Evolutionary conservation across 768 basidiomycete species (phyloP), one percentile per base, ranked within the genome.

Genomic region (Lentinula boryana): DNA sequence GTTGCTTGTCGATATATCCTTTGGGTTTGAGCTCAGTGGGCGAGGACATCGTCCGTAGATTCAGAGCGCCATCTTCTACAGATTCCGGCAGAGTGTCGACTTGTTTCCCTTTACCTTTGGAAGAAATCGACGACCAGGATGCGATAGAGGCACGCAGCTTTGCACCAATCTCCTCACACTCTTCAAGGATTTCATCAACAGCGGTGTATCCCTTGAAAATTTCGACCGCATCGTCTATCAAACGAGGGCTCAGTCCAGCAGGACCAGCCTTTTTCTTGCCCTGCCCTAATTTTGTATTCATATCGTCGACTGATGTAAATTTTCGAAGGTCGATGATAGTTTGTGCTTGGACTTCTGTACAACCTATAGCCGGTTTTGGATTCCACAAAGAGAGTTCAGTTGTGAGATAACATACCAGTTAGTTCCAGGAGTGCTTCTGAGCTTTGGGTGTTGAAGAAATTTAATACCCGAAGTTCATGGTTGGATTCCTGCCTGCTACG

Each of bases 221-320:
- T 43, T 84, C 80, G 58, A 84, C 84, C 70, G 91, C 95, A 65
- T 95, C 93, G 68, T 96, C 93, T 70, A 98, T 93, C 71, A 98
- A 80, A 60, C 89, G 85, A 62, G 91, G 81, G 63, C 93, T 95
- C 67, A 99, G 86, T 21, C 96, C 95, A 4, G 77, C 80, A 8
- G 88, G 85, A 8, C 87, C 86, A 2, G 86, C 84, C 68, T 93
- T 95, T 77, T 92, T 95, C 77, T 87, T 91, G n/a, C 87, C 89
- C 71, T 91, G 88, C 35, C 85, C 82, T 8, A 98, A 81, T 72
- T 90, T 95, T 48, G 69, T 69, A 50, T 84, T 85, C 51, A 96
- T 76, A 60, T 95, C 91, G 32, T 88, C 86, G 38, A 88, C 79
- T 12, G 85, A 84, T n/a, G 71, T 69, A 71, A 92, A 99, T 0